These are phyloP conservation scores for Amanita rimosa DNA, from an alignment of 768 basidiomycete species.

Conservation along the genomic window DNA sequence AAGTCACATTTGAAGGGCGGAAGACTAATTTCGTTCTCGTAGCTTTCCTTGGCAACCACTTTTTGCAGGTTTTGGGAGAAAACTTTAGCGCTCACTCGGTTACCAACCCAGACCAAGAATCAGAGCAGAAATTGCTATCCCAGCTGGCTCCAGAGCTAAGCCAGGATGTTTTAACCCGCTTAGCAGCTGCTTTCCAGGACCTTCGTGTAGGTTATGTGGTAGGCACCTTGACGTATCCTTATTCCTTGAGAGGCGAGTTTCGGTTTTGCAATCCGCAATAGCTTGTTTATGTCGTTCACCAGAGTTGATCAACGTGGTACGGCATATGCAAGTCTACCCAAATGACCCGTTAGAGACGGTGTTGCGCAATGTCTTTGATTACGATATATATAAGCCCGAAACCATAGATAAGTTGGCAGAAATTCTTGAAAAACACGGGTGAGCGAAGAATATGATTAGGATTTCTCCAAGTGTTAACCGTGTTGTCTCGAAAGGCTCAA, in stretches of 20 bases:
- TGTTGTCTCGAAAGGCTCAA: slow-evolving; percentile 25
- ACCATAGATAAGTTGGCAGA: slow-evolving; percentile 49
- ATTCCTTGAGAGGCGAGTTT: slow-evolving; percentile 46
- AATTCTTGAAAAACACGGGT: slow-evolving; percentile 55
- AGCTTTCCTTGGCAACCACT: slow-evolving; percentile 69
- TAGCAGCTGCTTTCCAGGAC: slow-evolving; percentile 58
- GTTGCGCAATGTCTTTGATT: slow-evolving; percentile 59
- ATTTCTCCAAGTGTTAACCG: neutral
- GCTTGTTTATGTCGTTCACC: neutral
- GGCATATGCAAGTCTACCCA: slow-evolving; percentile 53
- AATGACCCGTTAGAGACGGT: slow-evolving; percentile 45
- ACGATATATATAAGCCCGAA: slow-evolving; percentile 56
- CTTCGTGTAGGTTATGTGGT: slow-evolving; percentile 45
- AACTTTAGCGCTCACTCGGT: slow-evolving; percentile 59
- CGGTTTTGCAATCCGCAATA: too few species aligned
- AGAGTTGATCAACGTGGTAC: slow-evolving; percentile 59
- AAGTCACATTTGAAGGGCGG: neutral
- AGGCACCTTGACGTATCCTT: slow-evolving; percentile 52
- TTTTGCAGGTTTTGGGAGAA: slow-evolving; percentile 61
- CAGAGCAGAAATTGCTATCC: slow-evolving; percentile 46
- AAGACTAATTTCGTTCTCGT: neutral
- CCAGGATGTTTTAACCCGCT: slow-evolving; percentile 38
- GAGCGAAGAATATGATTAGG: slow-evolving; percentile 6
- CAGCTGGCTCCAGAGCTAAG: slow-evolving; percentile 53
- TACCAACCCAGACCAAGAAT: slow-evolving; percentile 54